Evolutionary conservation across 164 flowering plant species (phyloP).

Genomic region (Cinnamomum chago): DNA sequence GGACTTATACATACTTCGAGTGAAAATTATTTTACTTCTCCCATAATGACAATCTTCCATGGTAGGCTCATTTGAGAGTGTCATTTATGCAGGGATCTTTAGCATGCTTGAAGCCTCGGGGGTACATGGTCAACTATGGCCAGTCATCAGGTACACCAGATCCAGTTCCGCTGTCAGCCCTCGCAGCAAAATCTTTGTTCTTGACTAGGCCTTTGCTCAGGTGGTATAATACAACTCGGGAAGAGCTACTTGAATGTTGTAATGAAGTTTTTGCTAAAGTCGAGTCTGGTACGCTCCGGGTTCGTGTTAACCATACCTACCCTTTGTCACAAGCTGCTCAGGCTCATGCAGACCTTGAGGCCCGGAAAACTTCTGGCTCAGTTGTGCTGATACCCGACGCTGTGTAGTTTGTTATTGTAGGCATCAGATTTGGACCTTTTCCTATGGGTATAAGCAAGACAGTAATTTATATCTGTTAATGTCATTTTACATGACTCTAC

Average conservation of each 20-base stretch:
- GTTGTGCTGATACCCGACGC: conserved; percentile 64
- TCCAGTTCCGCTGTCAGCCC: conserved; percentile 69
- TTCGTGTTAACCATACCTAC: conserved; percentile 73
- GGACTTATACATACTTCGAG: too few relatives aligned
- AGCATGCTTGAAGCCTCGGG: conserved; percentile 67
- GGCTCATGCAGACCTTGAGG: conserved; percentile 81
- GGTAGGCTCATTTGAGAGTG: background rate
- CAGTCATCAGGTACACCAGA: conserved; percentile 85
- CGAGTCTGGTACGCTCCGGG: conserved; percentile 47
- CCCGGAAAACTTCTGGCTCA: conserved; percentile 72
- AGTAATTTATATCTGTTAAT: too few relatives aligned
- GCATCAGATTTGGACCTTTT: background rate
- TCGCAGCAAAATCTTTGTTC: conserved; percentile 66
- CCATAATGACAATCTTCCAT: background rate
- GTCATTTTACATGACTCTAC: too few relatives aligned
- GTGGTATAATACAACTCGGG: conserved; percentile 58
- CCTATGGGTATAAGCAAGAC: background rate
- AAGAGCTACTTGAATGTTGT: conserved; percentile 68
- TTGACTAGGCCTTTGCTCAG: conserved; percentile 75
- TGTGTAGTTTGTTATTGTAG: background rate
- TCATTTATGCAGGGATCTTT: conserved; percentile 62
- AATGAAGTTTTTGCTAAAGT: conserved; percentile 71
- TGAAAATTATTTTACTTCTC: too few relatives aligned
- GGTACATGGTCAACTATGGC: conserved; percentile 88
- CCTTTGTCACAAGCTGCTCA: conserved; percentile 78